These are phyloP conservation scores for Aureobasidium sp. DNA, from an alignment of 2,329 filamentous ascomycete species.

Conservation along the genomic window DNA sequence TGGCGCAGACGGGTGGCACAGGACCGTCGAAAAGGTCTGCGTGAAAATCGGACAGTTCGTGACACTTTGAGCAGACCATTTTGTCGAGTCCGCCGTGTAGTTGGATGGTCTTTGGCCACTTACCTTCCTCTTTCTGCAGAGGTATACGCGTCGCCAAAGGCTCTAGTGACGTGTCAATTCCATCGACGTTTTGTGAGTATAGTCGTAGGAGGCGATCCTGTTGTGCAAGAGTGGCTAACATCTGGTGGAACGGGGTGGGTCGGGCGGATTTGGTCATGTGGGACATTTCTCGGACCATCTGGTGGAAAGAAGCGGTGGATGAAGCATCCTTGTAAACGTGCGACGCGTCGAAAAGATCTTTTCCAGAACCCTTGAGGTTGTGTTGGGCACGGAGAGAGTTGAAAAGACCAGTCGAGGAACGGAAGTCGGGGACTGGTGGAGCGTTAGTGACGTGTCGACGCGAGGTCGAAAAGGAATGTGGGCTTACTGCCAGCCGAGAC, in stretches of 20 bases:
- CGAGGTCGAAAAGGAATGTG: conserved; percentile 16
- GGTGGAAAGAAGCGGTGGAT: conserved; percentile 84
- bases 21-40: conserved; percentile 74
- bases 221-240: conserved; percentile 79
- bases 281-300: conserved; percentile 87
- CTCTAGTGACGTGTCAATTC: conserved; percentile 75
- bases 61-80: conserved; percentile 95
- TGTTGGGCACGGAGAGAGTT: conserved; percentile 75
- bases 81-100: conserved; percentile 88
- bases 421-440: conserved; percentile 79
- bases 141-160: conserved; percentile 76
- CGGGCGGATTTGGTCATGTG: conserved; percentile 65
- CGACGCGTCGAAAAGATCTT: conserved; percentile 92
- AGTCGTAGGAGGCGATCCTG: conserved; percentile 81
- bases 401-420: conserved; percentile 84
- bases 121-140: conserved; percentile 56
- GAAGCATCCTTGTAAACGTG: conserved; percentile 92
- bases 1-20: conserved; percentile 67
- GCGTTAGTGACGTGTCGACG: conserved; percentile 18
- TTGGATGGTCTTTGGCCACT: conserved; percentile 90
- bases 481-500: conserved; percentile 82
- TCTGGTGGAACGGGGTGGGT: conserved; percentile 85
- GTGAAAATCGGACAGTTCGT: conserved; percentile 65
- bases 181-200: conserved; percentile 96
- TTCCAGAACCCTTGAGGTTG: conserved; percentile 85